Percentiles rank a stretch among this genome's conserved stretches.
These are phyloP conservation scores for Bipolaris oryzae DNA, from an alignment of 2,329 filamentous ascomycete species.

Conservation along the genomic window DNA sequence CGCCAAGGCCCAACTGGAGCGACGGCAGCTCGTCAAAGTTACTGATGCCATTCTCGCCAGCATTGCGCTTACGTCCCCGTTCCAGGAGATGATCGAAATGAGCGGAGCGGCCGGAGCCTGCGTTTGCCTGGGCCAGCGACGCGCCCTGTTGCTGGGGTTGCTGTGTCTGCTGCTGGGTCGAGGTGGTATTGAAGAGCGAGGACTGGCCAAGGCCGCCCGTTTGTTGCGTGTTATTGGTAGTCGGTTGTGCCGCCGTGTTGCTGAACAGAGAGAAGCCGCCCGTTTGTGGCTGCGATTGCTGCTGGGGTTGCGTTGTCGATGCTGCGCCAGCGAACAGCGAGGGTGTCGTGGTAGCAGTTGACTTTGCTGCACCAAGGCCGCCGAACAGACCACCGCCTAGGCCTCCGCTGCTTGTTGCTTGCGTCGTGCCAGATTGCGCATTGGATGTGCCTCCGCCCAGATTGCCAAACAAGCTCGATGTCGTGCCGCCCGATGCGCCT, in stretches of 20 bases:
- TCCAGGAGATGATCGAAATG: constrained; percentile 70
- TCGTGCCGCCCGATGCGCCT: constrained; percentile 30
- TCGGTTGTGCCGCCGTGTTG: constrained; percentile 38
- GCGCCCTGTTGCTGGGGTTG: constrained; percentile 36
- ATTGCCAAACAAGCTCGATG: constrained; percentile 38
- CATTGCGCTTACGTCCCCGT: constrained; percentile 69
- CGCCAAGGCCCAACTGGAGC: constrained; percentile 87
- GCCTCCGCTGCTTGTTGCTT: constrained; percentile 35
- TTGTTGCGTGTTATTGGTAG: constrained; percentile 36
- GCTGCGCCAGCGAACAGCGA: constrained; percentile 33
- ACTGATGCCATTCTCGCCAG: constrained; percentile 65
- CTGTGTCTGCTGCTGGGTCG: constrained; percentile 36
- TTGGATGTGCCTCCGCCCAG: constrained; percentile 34
- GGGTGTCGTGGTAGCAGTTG: constrained; percentile 39
- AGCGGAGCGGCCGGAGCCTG: constrained; percentile 55
- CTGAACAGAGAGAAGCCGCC: constrained; percentile 30
- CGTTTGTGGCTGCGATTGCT: constrained; percentile 35
- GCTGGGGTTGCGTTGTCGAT: constrained; percentile 32
- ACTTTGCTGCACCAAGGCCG: constrained; percentile 43
- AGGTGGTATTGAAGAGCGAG: constrained; percentile 34
- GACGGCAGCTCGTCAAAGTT: constrained; percentile 80
- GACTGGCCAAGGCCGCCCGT: constrained; percentile 34
- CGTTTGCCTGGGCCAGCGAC: constrained; percentile 42
- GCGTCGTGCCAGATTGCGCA: constrained; percentile 33
- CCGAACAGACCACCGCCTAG: constrained; percentile 43